Evolutionary conservation across 2,329 filamentous ascomycete species (phyloP).

Genomic region (Ambrosiella beaveri): DNA sequence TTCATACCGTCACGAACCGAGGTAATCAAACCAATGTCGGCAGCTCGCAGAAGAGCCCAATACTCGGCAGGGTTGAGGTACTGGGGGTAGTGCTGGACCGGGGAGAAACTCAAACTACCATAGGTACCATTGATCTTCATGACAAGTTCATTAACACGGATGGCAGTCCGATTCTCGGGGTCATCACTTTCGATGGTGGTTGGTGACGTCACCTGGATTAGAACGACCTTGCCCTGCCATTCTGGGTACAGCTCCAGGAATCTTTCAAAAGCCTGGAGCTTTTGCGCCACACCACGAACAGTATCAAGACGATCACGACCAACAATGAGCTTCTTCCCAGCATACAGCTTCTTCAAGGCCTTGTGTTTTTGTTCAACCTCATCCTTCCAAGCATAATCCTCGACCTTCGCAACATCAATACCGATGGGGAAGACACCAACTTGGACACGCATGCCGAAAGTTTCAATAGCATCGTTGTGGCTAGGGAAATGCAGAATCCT

Average conservation of each 20-base stretch:
- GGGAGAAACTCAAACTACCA: constrained; percentile 74
- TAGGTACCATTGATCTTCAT: constrained; percentile 82
- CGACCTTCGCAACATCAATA: constrained; percentile 70
- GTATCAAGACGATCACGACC: constrained; percentile 87
- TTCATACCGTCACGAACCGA: constrained; percentile 97
- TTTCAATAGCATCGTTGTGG: constrained; percentile 68
- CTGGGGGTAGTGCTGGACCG: constrained; percentile 87
- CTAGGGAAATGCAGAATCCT: constrained; percentile 82
- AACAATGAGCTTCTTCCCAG: constrained; percentile 87
- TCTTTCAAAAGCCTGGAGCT: constrained; percentile 81
- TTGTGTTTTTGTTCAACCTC: constrained; percentile 54
- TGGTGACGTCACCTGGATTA: constrained; percentile 89
- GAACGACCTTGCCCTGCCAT: constrained; percentile 79
- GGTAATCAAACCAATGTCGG: constrained; percentile 84
- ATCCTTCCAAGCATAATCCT: constrained; percentile 54
- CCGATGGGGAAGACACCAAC: constrained; percentile 91
- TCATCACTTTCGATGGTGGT: constrained; percentile 66
- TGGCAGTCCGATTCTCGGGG: constrained; percentile 62
- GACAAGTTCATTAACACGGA: constrained; percentile 78
- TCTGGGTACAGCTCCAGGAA: constrained; percentile 83
- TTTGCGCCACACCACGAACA: constrained; percentile 85
- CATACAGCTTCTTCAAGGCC: constrained; percentile 58
- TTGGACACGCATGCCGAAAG: constrained; percentile 73
- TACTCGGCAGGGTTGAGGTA: constrained; percentile 84
- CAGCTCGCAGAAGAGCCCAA: constrained; percentile 77